Evolutionary conservation across 441 rosid genomes (phyloP).

Genomic region (Codiaeum variegatum): DNA sequence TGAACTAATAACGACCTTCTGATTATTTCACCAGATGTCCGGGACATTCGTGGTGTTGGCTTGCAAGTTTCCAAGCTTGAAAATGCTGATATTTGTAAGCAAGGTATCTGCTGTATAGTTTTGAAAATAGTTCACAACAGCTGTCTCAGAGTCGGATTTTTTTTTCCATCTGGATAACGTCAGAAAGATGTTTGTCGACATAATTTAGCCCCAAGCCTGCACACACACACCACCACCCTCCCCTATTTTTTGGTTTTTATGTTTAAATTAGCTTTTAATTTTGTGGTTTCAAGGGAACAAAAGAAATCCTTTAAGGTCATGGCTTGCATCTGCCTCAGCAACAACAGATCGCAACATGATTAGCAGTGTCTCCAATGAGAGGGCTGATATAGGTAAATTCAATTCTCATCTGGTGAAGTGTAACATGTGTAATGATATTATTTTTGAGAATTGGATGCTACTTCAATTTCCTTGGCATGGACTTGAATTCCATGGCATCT

Average conservation of each 20-base stretch:
- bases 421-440: not conserved
- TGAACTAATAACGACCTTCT: slow-evolving; percentile 16
- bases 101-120: slow-evolving; percentile 38
- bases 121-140: not conserved
- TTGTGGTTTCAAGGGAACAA: slow-evolving; percentile 44
- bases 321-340: slow-evolving; percentile 63
- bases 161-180: slow-evolving; percentile 1
- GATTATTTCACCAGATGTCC: slow-evolving; percentile 45
- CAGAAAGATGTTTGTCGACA: not conserved
- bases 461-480: slow-evolving; percentile 2
- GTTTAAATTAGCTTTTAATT: slow-evolving; percentile 19
- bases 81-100: slow-evolving; percentile 50
- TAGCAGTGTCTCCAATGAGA: slow-evolving; percentile 28
- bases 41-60: slow-evolving; percentile 93
- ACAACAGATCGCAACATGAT: slow-evolving; percentile 30
- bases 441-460: too few species aligned
- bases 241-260: not conserved
- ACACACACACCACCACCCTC: too few species aligned
- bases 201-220: not conserved
- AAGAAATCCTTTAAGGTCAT: slow-evolving; percentile 59
- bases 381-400: slow-evolving; percentile 41
- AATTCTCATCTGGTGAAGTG: not conserved
- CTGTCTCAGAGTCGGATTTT: not conserved
- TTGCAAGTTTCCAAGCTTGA: slow-evolving; percentile 95
- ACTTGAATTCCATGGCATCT: not conserved